Evolutionary conservation across 495 filamentous ascomycete species (phyloP), one percentile per base, ranked within the genome.

Genomic region (Hypoxylon subgilvum): DNA sequence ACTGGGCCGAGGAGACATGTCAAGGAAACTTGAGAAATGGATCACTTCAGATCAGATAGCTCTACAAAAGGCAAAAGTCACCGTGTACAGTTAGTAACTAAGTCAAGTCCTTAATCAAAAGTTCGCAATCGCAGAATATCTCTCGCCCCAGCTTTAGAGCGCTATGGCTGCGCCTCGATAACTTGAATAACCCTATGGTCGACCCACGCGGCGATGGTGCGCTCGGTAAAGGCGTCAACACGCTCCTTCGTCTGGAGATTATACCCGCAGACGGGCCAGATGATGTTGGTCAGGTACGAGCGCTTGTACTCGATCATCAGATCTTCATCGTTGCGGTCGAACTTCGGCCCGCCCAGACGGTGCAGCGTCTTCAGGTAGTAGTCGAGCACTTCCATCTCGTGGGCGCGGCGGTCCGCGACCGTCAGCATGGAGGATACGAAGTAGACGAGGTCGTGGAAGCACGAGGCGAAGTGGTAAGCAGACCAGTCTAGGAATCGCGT

Each of bases 401-500:
- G 54, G 7, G 57, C 45, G 31, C 68, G 61, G 6, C 71, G 65
- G 39, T 70, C 69, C 51, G 63, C 71, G 7, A 74, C 28, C 25
- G 47, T 66, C 30, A 72, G 55, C n/a, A 65, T 61, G 3, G 67
- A 61, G 8, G 61, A 59, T 34, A 74, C 46, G 39, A 67, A 74
- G 52, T 72, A 74, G 1, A 65, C 66, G 1, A 74, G 53, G 30
- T 74, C 71, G 52, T 74, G 69, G 38, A 74, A 67, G 21, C 67
- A 69, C 1, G 69, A 70, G 1, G 61, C 68, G 35, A 64, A 58
- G 54, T 72, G 69, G 30, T 63, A 57, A 30, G 66, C 65, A 30
- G 71, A 67, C 69, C 69, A 74, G 49, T 74, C 71, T n/a, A 74
- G 51, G 57, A 74, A 72, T 21, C 71, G 61, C 19, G 69, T 67